phyloP scores from a whole-genome alignment of 371 early-diverging fungal genomes.

The Coemansia sp. region DNA sequence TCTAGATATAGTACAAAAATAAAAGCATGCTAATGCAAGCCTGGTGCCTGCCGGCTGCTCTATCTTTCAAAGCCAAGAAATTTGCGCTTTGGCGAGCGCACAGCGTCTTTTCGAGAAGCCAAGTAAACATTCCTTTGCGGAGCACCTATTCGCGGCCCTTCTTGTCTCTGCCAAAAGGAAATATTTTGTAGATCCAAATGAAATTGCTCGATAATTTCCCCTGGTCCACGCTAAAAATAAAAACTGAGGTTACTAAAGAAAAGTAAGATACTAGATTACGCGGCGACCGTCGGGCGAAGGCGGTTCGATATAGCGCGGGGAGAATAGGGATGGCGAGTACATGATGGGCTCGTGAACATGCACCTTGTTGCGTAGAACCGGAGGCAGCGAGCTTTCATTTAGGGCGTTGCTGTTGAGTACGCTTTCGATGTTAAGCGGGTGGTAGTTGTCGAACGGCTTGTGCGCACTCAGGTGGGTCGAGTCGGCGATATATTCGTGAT shows the following conservation, averaged over 20 bases:
- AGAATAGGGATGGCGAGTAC: neutral
- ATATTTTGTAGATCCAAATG: too few species aligned
- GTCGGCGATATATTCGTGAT: neutral
- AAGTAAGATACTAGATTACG: neutral
- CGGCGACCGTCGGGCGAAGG: neutral
- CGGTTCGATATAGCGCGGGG: neutral
- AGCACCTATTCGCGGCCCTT: too few species aligned
- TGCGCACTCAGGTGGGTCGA: neutral
- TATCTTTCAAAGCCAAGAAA: too few species aligned
- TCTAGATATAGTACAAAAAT: too few species aligned
- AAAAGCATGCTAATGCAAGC: too few species aligned
- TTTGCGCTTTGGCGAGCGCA: too few species aligned
- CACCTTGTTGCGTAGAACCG: neutral
- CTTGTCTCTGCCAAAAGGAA: too few species aligned
- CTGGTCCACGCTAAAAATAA: too few species aligned
- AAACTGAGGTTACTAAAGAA: neutral
- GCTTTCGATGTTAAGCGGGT: neutral
- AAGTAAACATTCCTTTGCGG: too few species aligned
- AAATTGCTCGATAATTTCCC: too few species aligned
- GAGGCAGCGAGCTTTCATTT: neutral
- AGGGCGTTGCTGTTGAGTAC: neutral
- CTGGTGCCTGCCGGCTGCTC: too few species aligned
- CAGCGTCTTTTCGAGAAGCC: too few species aligned
- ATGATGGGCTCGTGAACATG: neutral
- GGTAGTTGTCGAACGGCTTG: neutral